Conservation (phyloP, 1,284 basidiomycete genomes). For the Meira nashicola region DNA sequence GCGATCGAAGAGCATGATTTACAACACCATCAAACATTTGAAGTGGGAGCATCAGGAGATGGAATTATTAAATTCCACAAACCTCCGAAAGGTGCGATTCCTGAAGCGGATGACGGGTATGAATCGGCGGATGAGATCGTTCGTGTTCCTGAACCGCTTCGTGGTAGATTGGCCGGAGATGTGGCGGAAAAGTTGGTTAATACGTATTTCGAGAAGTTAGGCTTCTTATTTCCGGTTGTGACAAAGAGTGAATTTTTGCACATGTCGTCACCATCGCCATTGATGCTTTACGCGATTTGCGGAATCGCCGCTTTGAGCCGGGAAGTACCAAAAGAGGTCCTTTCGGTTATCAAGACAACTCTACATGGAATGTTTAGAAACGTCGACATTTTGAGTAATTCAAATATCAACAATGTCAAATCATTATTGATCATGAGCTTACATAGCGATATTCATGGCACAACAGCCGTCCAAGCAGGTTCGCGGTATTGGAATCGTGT, state of each 20-base stretch:
- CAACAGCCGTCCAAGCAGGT: conserved; percentile 49
- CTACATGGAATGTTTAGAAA: conserved; percentile 62
- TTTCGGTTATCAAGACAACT: conserved; percentile 77
- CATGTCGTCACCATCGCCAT: conserved; percentile 66
- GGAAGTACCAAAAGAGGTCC: conserved; percentile 72
- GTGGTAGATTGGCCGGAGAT: conserved; percentile 37
- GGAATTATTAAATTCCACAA: conserved; percentile 82
- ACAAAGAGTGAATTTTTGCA: conserved; percentile 77
- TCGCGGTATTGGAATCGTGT: conserved; percentile 51
- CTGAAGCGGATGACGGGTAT: conserved; percentile 12
- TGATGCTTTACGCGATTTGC: conserved; percentile 87
- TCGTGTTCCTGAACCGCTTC: conserved; percentile 31
- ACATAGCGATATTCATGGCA: conserved; percentile 59
- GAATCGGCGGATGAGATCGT: conserved; percentile 14
- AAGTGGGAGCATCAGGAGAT: conserved; percentile 66
- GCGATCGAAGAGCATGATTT: conserved; percentile 81
- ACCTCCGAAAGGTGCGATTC: conserved; percentile 29
- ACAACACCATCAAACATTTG: conserved; percentile 53
- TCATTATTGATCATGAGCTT: conserved; percentile 76
- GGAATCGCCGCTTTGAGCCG: conserved; percentile 79
- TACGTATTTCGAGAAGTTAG: conserved; percentile 78
- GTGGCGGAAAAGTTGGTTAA: conserved; percentile 71
- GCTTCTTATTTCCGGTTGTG: conserved; percentile 79
- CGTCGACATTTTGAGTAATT: conserved; percentile 82
- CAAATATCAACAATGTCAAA: conserved; percentile 81